A percentile compares a stretch with the other conserved stretches of the same genome.
Evolutionary conservation across 148 eudicot species (phyloP).

Genomic region (Fallopia convolvulus): DNA sequence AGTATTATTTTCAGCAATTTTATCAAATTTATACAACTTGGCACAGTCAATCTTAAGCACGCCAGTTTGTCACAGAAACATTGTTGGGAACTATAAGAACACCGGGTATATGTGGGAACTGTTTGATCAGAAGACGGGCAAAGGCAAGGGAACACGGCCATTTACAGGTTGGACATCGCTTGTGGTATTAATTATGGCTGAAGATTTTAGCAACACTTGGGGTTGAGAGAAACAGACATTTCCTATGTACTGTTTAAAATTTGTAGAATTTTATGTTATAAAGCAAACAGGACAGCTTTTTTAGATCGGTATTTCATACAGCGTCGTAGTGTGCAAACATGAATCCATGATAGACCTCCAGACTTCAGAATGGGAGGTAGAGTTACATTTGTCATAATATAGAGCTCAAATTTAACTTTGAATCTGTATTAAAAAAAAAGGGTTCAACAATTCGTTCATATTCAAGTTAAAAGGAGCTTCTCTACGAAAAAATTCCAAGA

Average conservation of each 20-base stretch:
- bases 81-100: constrained; percentile 52
- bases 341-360: background rate
- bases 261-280: background rate
- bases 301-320: background rate
- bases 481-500: background rate
- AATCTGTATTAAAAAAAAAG: background rate
- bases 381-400: background rate
- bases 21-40: background rate
- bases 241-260: background rate
- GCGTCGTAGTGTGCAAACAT: background rate
- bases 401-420: background rate
- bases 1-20: background rate
- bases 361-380: background rate
- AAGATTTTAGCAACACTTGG: constrained; percentile 55
- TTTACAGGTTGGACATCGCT: constrained; percentile 98
- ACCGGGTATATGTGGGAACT: constrained; percentile 90
- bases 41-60: background rate
- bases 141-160: constrained; percentile 73
- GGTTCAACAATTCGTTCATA: background rate
- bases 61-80: constrained; percentile 43
- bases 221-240: constrained; percentile 7
- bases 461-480: background rate
- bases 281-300: background rate
- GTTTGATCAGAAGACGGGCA: constrained; percentile 82
- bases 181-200: constrained; percentile 72